Base-by-base conservation (phyloP, 2,329 filamentous ascomycete species). In the Ilyonectria robusta region DNA sequence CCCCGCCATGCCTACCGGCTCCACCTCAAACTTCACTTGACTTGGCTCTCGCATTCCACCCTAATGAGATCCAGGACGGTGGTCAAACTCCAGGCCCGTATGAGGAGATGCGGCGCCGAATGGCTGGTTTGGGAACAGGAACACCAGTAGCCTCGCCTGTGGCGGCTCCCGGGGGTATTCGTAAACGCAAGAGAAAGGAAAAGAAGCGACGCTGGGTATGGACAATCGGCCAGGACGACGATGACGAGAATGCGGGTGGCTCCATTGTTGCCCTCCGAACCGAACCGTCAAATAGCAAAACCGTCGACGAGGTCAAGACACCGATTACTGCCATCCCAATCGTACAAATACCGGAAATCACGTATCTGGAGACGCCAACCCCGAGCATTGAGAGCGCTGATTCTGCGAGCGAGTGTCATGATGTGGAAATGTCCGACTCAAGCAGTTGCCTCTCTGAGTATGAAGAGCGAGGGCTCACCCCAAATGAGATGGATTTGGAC, bases 201-300 rank as follows among this genome's bases (percentile, higher is more conserved):
- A 91, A 89, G 84, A 90, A 87, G 78, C 82, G 89, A 13, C 86
- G 86, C 48, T 91, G 89, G 89, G 87, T 89, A 40, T 91, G 89
- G 89, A 91, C 89, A 1, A 90, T 92, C 50, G 87, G 86, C 3
- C 84, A 85, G 65, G 86, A 87, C 1, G 84, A 83, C 2, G 82
- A 83, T 15, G 80, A 84, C 54, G 80, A 82, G 62, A 79, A 82
- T 35, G 76, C 84, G 5, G 82, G 81, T 40, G 84, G 81, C 1
- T 83, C 84, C 2, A 78, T 85, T 21, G 79, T 81, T 15, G 83
- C 84, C 7, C 68, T 83, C 5, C 77, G 81, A 19, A 77, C 76
- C 17, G 78, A 80, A 58, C 70, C 76, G 17, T 77, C 78, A 26
- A 67, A 68, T 50, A 50, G 31, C 47, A 68, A 61, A 29, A 60